Evolutionary conservation across 306 rosid genomes (phyloP).

Genomic region (Cucurbita maxima): DNA sequence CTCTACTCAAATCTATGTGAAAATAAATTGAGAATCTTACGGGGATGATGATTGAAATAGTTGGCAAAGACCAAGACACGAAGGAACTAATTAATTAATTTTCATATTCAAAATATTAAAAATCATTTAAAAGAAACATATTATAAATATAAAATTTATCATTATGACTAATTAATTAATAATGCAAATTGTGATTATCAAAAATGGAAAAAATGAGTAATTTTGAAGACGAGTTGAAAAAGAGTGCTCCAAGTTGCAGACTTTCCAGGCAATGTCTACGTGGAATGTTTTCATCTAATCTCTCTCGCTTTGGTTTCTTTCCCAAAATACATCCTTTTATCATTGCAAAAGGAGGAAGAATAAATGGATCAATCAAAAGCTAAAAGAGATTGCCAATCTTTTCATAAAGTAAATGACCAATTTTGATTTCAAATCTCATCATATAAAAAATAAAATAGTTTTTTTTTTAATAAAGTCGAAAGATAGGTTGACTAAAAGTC

Average conservation of each 20-base stretch:
- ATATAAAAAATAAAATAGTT: no score
- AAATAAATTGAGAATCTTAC: no score
- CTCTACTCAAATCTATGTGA: no score
- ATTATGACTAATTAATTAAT: neutral
- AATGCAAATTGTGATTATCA: neutral
- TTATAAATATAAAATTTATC: neutral
- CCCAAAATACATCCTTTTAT: conserved; percentile 20
- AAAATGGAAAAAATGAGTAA: neutral
- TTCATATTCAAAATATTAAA: neutral
- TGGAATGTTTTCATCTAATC: conserved; percentile 18
- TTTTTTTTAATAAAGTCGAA: neutral
- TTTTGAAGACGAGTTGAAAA: conserved; percentile 14
- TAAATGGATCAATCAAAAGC: neutral
- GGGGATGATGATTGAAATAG: no score
- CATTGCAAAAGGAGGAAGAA: conserved; percentile 3
- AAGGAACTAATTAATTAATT: neutral
- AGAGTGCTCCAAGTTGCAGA: neutral
- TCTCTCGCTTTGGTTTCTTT: neutral
- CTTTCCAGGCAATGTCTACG: conserved; percentile 57
- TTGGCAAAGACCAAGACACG: no score
- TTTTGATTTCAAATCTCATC: neutral
- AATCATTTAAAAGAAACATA: neutral
- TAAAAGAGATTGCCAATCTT: neutral
- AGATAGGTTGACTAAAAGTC: no score
- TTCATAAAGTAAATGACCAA: neutral